These are phyloP conservation scores for Hordeum pubiflorum DNA, from an alignment of 202 grass and related monocot species.

Conservation along the genomic window DNA sequence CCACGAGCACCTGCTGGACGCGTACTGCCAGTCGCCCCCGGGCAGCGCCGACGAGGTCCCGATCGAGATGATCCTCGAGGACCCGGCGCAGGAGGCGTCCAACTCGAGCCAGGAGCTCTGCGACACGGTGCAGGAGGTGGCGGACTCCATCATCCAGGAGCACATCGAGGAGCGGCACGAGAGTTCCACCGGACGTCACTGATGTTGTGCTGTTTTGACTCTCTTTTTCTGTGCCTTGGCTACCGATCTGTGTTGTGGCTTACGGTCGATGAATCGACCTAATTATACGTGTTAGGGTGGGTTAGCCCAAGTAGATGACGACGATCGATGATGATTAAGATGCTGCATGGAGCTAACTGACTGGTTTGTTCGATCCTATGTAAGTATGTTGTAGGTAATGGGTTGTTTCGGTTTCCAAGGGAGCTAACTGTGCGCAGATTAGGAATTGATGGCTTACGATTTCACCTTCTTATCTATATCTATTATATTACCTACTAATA, in stretches of 20 bases:
- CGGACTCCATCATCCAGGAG: slow-evolving; percentile 32
- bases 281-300: not conserved
- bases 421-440: slow-evolving; percentile 7
- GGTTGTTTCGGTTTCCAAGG: not conserved
- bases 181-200: not conserved
- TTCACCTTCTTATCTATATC: not conserved
- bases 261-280: not conserved
- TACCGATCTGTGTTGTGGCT: not conserved
- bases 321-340: not conserved
- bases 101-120: slow-evolving; percentile 41
- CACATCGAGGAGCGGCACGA: slow-evolving; percentile 1
- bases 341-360: not conserved
- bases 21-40: slow-evolving; percentile 45
- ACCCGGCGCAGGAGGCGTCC: slow-evolving; percentile 37
- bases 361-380: not conserved
- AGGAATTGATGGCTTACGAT: not conserved
- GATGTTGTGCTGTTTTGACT: not conserved
- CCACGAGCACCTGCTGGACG: slow-evolving; percentile 65
- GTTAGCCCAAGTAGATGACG: not conserved
- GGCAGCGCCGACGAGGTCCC: not conserved
- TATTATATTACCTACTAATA: too few relatives aligned
- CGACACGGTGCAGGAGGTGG: slow-evolving; percentile 44
- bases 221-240: not conserved
- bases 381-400: not conserved
- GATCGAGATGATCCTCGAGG: slow-evolving; percentile 30